Conservation (phyloP, 2,329 filamentous ascomycete species). For the Pleurostoma richardsiae region DNA sequence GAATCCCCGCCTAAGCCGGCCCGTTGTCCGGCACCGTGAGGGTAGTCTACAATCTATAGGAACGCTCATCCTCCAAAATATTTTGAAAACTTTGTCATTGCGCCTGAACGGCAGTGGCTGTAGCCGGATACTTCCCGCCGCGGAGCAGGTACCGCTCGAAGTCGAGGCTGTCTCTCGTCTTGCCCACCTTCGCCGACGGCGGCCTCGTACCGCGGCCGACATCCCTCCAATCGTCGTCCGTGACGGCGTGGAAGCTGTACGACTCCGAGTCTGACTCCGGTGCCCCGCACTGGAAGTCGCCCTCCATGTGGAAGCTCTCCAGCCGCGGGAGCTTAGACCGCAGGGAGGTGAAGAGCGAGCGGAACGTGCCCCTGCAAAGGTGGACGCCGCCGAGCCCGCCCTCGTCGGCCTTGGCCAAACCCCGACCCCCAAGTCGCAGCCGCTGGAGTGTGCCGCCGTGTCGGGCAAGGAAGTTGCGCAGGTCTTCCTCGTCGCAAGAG, state of each 20-base stretch:
- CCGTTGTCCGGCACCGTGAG: too few relatives aligned
- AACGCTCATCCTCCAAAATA: too few relatives aligned
- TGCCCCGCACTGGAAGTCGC: constrained; percentile 37
- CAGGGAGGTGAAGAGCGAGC: constrained; percentile 34
- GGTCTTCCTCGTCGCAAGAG: constrained; percentile 35
- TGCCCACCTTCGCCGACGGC: constrained; percentile 20
- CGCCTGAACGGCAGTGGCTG: constrained; percentile 7
- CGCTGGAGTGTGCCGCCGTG: constrained; percentile 32
- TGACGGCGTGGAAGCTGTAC: constrained; percentile 35
- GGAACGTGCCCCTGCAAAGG: constrained; percentile 37
- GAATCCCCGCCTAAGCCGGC: too few relatives aligned
- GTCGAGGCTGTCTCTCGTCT: constrained; percentile 28
- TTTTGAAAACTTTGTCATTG: constrained; percentile 1
- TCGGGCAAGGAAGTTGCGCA: constrained; percentile 33
- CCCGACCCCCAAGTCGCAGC: constrained; percentile 38
- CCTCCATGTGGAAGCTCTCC: constrained; percentile 37
- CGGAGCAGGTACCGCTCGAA: constrained; percentile 35
- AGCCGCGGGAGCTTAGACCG: constrained; percentile 28
- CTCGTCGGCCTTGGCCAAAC: constrained; percentile 31
- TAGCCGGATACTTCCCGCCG: constrained; percentile 29
- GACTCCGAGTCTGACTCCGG: constrained; percentile 29
- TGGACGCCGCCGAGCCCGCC: constrained; percentile 36
- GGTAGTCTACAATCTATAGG: too few relatives aligned
- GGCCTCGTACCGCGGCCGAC: constrained; percentile 15
- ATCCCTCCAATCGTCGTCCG: constrained; percentile 33